phyloP scores from a whole-genome alignment of 345 rosid species.

The Salix koriyanagi region DNA sequence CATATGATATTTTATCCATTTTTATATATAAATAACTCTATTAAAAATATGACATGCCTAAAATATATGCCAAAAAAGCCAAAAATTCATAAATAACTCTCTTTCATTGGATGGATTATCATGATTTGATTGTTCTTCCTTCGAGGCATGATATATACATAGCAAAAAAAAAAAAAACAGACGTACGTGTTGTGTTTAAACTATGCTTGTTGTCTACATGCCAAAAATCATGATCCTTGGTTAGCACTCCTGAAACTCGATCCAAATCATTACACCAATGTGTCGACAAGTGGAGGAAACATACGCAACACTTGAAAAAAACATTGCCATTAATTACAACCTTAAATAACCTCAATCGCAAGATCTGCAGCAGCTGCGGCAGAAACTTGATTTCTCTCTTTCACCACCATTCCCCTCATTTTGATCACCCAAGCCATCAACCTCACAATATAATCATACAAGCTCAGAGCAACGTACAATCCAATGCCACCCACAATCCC shows the following conservation, averaged over 20 bases:
- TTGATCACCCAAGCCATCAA: slow-evolving; percentile 31
- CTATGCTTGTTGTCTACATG: no score
- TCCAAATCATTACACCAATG: neutral
- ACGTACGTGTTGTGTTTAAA: no score
- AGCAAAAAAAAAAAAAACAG: no score
- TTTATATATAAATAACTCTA: no score
- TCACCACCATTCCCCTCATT: slow-evolving; percentile 44
- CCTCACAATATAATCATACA: slow-evolving; percentile 39
- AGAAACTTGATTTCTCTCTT: slow-evolving; percentile 70
- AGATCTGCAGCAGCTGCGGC: slow-evolving; percentile 32
- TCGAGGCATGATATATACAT: no score
- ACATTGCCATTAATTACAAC: neutral
- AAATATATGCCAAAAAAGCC: no score
- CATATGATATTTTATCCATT: no score
- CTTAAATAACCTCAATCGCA: slow-evolving; percentile 28
- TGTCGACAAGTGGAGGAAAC: neutral
- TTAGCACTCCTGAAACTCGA: neutral
- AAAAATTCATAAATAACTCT: no score
- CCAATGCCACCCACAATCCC: slow-evolving; percentile 87
- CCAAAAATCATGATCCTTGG: neutral
- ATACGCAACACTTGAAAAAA: neutral
- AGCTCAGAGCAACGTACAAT: slow-evolving; percentile 50
- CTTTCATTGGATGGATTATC: no score
- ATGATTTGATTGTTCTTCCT: no score
- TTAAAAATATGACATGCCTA: no score